These are phyloP conservation scores for Noccaea bulbosa DNA, from an alignment of 345 rosid species.

Conservation along the genomic window DNA sequence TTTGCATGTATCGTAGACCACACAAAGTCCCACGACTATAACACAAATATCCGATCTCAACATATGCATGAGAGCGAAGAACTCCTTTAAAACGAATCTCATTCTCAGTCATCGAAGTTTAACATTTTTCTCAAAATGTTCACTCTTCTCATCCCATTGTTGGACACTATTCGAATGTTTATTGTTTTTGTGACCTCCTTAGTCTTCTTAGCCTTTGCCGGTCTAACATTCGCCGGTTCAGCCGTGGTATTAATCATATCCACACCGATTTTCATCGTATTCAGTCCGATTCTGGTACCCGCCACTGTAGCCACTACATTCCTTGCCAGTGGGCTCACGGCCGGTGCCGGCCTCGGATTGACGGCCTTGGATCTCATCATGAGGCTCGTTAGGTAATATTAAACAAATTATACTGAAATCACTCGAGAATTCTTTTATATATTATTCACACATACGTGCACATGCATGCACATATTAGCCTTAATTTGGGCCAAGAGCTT, in stretches of 20 bases:
- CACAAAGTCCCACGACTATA: not conserved
- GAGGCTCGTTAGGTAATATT: slow-evolving; percentile 55
- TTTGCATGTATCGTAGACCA: slow-evolving; percentile 1
- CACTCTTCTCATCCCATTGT: slow-evolving; percentile 1
- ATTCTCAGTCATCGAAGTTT: slow-evolving; percentile 7
- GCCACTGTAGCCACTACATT: slow-evolving; percentile 57
- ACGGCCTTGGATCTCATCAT: slow-evolving; percentile 61
- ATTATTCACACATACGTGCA: not conserved
- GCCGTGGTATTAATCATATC: slow-evolving; percentile 65
- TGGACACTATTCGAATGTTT: not conserved
- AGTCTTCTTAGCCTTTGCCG: slow-evolving; percentile 60
- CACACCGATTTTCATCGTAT: slow-evolving; percentile 72
- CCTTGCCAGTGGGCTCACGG: slow-evolving; percentile 57
- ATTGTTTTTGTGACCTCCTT: slow-evolving; percentile 60
- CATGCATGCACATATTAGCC: not conserved
- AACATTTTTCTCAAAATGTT: slow-evolving; percentile 16
- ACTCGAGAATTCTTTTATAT: slow-evolving; percentile 17
- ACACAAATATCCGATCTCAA: slow-evolving; percentile 8
- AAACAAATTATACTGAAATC: not conserved
- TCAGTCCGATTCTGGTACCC: slow-evolving; percentile 84
- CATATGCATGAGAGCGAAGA: slow-evolving; percentile 12
- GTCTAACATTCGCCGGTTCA: slow-evolving; percentile 59
- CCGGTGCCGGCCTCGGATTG: slow-evolving; percentile 68
- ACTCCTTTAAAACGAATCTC: slow-evolving; percentile 10
- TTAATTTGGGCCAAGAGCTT: not conserved